Base-by-base conservation (phyloP, 257 asterid species). In the Salvia splendens region DNA sequence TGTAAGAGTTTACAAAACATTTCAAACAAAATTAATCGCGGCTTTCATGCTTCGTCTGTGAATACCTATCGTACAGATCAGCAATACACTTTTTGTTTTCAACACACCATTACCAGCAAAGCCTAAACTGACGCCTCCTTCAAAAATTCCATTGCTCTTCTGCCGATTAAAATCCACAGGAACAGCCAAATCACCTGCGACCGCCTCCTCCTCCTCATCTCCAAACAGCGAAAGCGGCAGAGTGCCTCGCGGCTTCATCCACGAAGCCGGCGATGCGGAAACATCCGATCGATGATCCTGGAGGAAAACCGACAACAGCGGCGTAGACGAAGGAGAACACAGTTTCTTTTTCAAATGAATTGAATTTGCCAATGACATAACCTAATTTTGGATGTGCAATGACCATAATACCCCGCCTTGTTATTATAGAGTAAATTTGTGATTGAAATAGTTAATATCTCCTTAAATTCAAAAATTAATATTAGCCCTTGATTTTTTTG, bases 171-270 rank as follows among this genome's bases (percentile, higher is more conserved):
- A 71, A 57, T 63, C 73, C 70, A 35, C 54, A 50, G 66, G 38
- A 69, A 48, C 72, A 52, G 17, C 57, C 54, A 33, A 60, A 64
- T 54, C 53, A 8, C 3, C 61, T 71, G 1, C 30, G 17, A 47
- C 77, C 38, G 69, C 78, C 47, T 64, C 84, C 64, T 75, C 88
- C 54, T 80, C 89, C 60, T 41, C 71, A 12, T 68, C 88, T 47
- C 95, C 97, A 59, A 89, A 89, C 4, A 89, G 61, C 20, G 97
- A 87, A 11, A 89, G 78, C 32, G 94, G 95, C 71, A 89, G 71
- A 68, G 95, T 94, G 64, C 95, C 95, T 61, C 79, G 73, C 12
- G 81, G 88, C 85, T 82, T 87, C 77, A 77, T 75, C 91, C 86
- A 82, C 17, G 72, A 66, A 24, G 79, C 10, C 53, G 79, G 50